phyloP scores from a whole-genome alignment of 305 asterid species.

The Rubia balearica region DNA sequence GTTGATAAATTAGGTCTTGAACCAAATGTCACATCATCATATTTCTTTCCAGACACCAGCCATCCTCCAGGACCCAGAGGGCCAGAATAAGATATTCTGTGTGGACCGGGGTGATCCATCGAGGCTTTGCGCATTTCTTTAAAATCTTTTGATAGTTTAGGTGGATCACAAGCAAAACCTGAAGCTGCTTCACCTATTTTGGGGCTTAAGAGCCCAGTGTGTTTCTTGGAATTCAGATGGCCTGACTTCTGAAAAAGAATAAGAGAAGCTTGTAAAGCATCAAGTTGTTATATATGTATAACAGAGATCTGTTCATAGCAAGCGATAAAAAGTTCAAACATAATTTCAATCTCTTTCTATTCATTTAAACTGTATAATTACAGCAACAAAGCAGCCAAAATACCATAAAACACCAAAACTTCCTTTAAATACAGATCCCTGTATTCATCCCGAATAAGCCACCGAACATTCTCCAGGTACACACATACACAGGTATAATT shows the following conservation, averaged over 20 bases:
- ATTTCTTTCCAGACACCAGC: conserved; percentile 37
- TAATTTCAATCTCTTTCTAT: neutral
- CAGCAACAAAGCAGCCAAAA: conserved; percentile 1
- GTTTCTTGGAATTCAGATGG: conserved; percentile 41
- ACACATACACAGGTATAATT: neutral
- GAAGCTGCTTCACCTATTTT: conserved; percentile 33
- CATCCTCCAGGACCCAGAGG: conserved; percentile 59
- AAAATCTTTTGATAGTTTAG: conserved; percentile 23
- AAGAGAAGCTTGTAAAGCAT: neutral
- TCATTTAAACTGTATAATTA: neutral
- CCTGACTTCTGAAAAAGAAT: conserved; percentile 43
- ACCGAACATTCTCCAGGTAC: neutral
- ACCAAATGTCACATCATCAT: conserved; percentile 26
- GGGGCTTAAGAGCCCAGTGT: conserved; percentile 32
- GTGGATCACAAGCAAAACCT: conserved; percentile 31
- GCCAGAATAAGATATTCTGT: conserved; percentile 53
- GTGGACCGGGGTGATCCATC: conserved; percentile 25
- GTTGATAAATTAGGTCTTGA: conserved; percentile 33
- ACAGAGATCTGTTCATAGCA: neutral
- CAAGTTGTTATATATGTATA: neutral
- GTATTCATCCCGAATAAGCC: neutral
- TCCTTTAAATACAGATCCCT: neutral
- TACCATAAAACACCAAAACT: neutral
- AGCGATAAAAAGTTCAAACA: neutral
- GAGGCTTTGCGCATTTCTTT: conserved; percentile 33